Evolutionary conservation across 352 stramenopile species (phyloP), one percentile per base, ranked within the genome.

Genomic region (Phytophthora pluvialis): DNA sequence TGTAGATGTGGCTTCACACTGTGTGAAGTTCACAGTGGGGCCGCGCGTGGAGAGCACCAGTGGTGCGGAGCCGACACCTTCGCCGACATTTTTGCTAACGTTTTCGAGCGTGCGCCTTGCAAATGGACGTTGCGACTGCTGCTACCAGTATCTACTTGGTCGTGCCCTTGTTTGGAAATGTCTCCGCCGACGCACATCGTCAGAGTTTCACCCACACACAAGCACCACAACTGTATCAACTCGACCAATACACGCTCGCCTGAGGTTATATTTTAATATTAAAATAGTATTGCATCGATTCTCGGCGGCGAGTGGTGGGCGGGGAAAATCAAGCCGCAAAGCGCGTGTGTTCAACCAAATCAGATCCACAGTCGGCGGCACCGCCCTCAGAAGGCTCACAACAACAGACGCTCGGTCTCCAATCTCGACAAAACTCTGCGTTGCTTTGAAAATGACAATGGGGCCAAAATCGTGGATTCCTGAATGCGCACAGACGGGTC

Each of bases 261-360:
- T 21, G 21, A 21, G 21, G 21, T 21, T 21, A 21, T 2, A 21
- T 21, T 21, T 21, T 21, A n/a, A n/a, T n/a, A 21, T 21, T 16
- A 8, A 3, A 6, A 38, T 46, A 43, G 16, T 33, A 10, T 15
- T 52, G 40, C 18, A 8, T 12, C 12, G 45, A 53, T 53, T 53
- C n/a, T 53, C 28, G 15, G 5, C 49, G 49, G 11, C 25, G 11
- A 47, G 48, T 56, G 32, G 18, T 44, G 47, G 47, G 13, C 47
- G 32, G 15, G 16, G 49, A 57, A 57, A 57, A 57, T 57, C 49
- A 57, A 57, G 48, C 48, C 18, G 21, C 49, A 57, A 57, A 36
- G 35, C 49, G 10, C 33, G 35, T 12, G 48, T 45, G 33, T 28
- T 56, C 18, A 56, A 45, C 49, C 26, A 57, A 57, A 57, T 57